phyloP scores from a whole-genome alignment of 2,329 filamentous ascomycete genomes.

The Colletotrichum sp. region DNA sequence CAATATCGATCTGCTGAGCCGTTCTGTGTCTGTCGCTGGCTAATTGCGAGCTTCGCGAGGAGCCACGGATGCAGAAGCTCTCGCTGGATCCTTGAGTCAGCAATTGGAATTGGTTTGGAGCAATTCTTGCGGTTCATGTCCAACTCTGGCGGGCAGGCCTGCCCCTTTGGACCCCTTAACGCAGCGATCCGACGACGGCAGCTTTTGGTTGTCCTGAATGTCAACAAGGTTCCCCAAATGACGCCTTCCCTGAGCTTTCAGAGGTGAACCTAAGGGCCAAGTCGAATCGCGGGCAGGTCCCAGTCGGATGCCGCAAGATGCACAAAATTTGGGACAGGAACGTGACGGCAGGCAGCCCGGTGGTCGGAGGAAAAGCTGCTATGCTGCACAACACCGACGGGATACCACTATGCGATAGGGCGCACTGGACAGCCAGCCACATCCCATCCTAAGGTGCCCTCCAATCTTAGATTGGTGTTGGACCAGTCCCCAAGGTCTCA shows the following conservation, averaged over 20 bases:
- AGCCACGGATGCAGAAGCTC: neutral
- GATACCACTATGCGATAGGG: neutral
- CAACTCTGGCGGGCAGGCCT: neutral
- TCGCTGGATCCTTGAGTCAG: neutral
- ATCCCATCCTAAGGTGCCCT: neutral
- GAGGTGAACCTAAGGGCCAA: conserved; percentile 1
- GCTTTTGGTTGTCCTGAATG: neutral
- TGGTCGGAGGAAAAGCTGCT: conserved; percentile 2
- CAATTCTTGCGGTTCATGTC: neutral
- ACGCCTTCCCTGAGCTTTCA: conserved; percentile 2
- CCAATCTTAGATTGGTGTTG: neutral
- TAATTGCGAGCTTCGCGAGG: neutral
- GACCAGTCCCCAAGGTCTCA: neutral
- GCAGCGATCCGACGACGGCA: neutral
- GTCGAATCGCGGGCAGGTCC: neutral
- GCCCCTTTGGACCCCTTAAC: neutral
- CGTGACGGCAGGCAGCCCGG: neutral
- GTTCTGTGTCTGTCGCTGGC: neutral
- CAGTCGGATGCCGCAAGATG: neutral
- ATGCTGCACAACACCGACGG: neutral
- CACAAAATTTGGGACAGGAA: conserved; percentile 1
- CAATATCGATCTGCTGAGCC: neutral
- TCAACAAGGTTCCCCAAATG: conserved; percentile 1
- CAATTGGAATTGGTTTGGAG: neutral
- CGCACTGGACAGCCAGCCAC: conserved; percentile 12